phyloP scores from a whole-genome alignment of 176 grass and related monocot genomes.

The Eleusine indica region DNA sequence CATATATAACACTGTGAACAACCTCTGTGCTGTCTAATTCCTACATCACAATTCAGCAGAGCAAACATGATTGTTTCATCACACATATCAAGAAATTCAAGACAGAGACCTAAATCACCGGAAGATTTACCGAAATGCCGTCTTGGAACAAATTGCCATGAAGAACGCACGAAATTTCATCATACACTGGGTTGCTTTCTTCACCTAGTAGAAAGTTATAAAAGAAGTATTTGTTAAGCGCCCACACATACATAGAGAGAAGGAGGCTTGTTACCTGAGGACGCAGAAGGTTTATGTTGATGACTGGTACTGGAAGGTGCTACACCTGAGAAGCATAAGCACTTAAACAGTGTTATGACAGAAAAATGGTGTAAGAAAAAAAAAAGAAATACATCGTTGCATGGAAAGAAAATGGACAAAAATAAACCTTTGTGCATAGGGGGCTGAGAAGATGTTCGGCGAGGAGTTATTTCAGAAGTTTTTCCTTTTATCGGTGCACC shows the following conservation, averaged over 20 bases:
- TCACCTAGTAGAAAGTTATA: constrained; percentile 36
- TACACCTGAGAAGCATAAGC: constrained; percentile 7
- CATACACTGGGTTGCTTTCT: constrained; percentile 58
- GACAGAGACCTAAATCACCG: background rate
- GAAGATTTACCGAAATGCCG: constrained; percentile 16
- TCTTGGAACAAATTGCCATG: constrained; percentile 49
- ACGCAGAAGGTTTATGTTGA: constrained; percentile 10
- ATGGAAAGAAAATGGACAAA: background rate
- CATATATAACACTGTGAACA: constrained; percentile 52
- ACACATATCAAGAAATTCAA: background rate
- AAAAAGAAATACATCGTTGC: background rate
- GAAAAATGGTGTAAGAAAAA: background rate
- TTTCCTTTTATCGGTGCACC: constrained; percentile 29
- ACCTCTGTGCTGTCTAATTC: constrained; percentile 40
- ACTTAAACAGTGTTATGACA: background rate
- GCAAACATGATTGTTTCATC: background rate
- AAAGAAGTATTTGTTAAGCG: background rate
- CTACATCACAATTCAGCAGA: constrained; percentile 34
- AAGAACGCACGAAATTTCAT: constrained; percentile 38
- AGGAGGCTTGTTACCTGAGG: constrained; percentile 9
- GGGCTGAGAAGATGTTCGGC: background rate
- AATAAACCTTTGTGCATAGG: constrained; percentile 34
- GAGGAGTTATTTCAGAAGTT: constrained; percentile 2
- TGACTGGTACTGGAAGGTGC: constrained; percentile 2
- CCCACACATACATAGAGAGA: background rate